These are phyloP conservation scores for Neurospora pannonica DNA, from an alignment of 495 filamentous ascomycete genomes.

Conservation along the genomic window DNA sequence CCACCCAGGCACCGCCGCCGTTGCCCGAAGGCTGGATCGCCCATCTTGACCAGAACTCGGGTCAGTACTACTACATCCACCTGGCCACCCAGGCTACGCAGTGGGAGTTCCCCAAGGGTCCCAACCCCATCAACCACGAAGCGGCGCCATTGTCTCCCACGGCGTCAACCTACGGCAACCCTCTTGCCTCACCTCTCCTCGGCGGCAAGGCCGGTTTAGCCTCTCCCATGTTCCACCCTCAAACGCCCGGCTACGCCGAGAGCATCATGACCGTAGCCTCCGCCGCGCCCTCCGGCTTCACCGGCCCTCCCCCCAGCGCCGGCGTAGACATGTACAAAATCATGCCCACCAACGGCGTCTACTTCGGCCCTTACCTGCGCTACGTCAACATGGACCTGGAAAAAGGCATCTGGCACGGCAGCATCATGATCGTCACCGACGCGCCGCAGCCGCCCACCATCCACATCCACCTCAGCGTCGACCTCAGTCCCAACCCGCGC, in stretches of 20 bases:
- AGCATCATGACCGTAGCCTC: constrained; percentile 72
- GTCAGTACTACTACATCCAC: constrained; percentile 99
- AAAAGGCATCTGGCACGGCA: constrained; percentile 78
- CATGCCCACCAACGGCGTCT: constrained; percentile 91
- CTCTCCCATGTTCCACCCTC: constrained; percentile 65
- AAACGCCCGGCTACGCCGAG: constrained; percentile 62
- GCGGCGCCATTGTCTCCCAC: constrained; percentile 71
- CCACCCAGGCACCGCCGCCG: constrained; percentile 76
- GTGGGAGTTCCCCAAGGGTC: constrained; percentile 96
- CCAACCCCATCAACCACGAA: constrained; percentile 72
- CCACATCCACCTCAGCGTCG: constrained; percentile 84
- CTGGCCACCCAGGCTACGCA: constrained; percentile 92
- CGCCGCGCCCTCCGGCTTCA: constrained; percentile 64
- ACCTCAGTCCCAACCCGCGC: constrained; percentile 85
- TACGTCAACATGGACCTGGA: constrained; percentile 98
- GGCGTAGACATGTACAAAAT: constrained; percentile 91
- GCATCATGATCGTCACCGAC: constrained; percentile 71
- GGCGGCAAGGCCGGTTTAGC: constrained; percentile 63
- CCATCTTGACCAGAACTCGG: constrained; percentile 86
- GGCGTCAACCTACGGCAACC: constrained; percentile 67
- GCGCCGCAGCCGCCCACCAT: constrained; percentile 92
- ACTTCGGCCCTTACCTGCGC: constrained; percentile 90
- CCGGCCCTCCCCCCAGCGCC: constrained; percentile 73
- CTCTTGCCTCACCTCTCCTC: constrained; percentile 62
- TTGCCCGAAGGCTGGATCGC: constrained; percentile 98